phyloP scores from a whole-genome alignment of 2,329 filamentous ascomycete species.

The Blumeria graminis region DNA sequence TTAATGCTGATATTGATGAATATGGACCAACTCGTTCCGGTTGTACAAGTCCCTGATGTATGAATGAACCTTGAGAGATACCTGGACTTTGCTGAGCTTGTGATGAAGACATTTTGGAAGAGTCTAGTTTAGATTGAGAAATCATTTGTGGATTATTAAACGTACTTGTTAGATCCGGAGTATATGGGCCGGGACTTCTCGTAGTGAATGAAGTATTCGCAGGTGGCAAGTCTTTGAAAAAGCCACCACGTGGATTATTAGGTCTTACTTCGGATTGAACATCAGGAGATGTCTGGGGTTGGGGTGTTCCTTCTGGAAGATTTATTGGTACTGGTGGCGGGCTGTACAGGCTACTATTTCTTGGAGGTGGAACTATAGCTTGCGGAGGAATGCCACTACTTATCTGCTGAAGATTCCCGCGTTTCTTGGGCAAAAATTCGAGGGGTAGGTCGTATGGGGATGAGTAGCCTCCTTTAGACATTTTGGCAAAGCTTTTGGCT shows the following conservation, averaged over 20 bases:
- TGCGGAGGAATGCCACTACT: constrained; percentile 5
- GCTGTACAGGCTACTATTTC: constrained; percentile 11
- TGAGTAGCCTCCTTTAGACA: constrained; percentile 72
- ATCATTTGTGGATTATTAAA: constrained; percentile 5
- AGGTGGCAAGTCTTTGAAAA: constrained; percentile 56
- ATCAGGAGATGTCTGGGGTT: not conserved
- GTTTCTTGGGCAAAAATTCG: constrained; percentile 51
- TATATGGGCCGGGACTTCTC: constrained; percentile 18
- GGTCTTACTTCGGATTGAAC: constrained; percentile 4
- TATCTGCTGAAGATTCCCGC: constrained; percentile 27
- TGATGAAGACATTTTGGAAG: not conserved
- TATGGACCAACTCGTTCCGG: constrained; percentile 15
- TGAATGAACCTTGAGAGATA: too few relatives aligned
- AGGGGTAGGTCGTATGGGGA: constrained; percentile 91
- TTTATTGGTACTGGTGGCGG: constrained; percentile 3
- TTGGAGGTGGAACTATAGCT: constrained; percentile 8
- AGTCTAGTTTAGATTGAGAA: constrained; percentile 4
- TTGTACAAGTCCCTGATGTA: constrained; percentile 11
- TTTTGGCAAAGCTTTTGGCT: constrained; percentile 69
- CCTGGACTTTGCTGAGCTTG: too few relatives aligned
- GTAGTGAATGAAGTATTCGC: constrained; percentile 36
- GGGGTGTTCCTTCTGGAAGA: constrained; percentile 1
- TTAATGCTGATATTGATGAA: constrained; percentile 27
- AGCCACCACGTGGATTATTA: constrained; percentile 25
- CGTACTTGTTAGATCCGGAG: constrained; percentile 8